Percentiles rank a stretch among this genome's conserved stretches.
These are phyloP conservation scores for Barnettozyma wickerhamii DNA, from an alignment of 805 yeast genomes.

Conservation along the genomic window DNA sequence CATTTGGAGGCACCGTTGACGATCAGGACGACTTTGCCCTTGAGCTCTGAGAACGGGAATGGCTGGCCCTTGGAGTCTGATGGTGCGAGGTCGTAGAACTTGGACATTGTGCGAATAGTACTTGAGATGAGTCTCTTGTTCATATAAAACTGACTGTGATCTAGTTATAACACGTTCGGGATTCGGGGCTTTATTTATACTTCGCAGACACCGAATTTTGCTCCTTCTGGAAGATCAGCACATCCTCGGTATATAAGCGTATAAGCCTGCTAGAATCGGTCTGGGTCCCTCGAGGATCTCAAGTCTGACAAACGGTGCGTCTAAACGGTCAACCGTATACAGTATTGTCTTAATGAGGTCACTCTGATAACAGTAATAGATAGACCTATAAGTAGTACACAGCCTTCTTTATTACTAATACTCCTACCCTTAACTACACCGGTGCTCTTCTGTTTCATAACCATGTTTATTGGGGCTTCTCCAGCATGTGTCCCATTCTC, in stretches of 20 bases:
- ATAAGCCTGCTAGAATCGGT: too few relatives aligned
- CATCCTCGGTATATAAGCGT: too few relatives aligned
- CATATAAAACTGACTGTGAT: background rate
- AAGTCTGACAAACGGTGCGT: background rate
- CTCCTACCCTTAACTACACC: too few relatives aligned
- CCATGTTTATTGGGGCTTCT: too few relatives aligned
- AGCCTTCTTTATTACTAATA: background rate
- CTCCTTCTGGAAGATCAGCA: background rate
- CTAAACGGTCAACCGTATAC: too few relatives aligned
- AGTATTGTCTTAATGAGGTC: too few relatives aligned
- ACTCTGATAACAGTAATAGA: too few relatives aligned
- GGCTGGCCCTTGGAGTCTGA: conserved; percentile 54
- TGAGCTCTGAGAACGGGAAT: conserved; percentile 53
- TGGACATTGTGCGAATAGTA: conserved; percentile 36
- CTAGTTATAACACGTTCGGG: background rate
- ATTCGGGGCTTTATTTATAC: background rate
- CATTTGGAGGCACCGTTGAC: conserved; percentile 91
- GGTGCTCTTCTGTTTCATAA: too few relatives aligned
- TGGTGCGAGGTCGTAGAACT: conserved; percentile 68
- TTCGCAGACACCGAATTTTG: background rate
- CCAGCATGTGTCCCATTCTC: conserved; percentile 93
- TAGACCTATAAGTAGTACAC: too few relatives aligned
- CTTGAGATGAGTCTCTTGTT: background rate
- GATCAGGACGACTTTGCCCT: conserved; percentile 77
- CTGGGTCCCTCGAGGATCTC: too few relatives aligned